Evolutionary conservation across 345 rosid genomes (phyloP), one percentile per base, ranked within the genome.

Genomic region (Hibiscus mutabilis): DNA sequence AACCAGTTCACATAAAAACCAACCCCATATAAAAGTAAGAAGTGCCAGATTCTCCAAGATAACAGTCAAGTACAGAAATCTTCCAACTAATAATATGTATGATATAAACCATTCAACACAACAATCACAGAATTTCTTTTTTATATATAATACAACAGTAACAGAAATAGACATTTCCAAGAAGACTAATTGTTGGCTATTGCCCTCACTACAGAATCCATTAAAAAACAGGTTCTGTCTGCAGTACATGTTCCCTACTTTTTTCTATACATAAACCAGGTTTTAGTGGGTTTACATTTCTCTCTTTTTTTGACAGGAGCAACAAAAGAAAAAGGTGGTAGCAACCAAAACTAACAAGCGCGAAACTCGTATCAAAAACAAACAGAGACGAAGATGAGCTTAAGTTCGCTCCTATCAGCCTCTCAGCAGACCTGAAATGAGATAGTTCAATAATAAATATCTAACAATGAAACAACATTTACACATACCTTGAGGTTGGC

Each of bases 401-500:
- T 85, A 84, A 67, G 81, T 84, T 84, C 85, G 91, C 96, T 85
- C 90, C 94, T 92, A 86, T 89, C 92, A 86, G 89, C 91, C 94
- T 87, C 91, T 87, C 84, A 84, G 84, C 84, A 62, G 82, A 88
- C 97, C 96, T 89, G 91, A 89, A 89, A 88, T 71, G 57, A 75
- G 83, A 84, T 84, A 74, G 74, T 60, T 79, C 59, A 83, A 83
- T 79, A 77, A 78, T 37, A 69, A 79, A 81, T 70, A 86, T 72
- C 79, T 66, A 66, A 80, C 60, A 33, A 56, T 49, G 76, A 82
- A 81, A 84, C 66, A 73, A 76, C 63, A 82, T 71, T 69, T 19
- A 69, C 53, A 76, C 87, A 68, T 87, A 95, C 98, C 98, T 89
- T 90, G 98, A 71, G 89, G 99, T 70, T 86, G 99, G 59, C 98